Evolutionary conservation across 2,329 filamentous ascomycete genomes (phyloP), one percentile per base, ranked within the genome.

Genomic region (Aaosphaeria pasadenensis): DNA sequence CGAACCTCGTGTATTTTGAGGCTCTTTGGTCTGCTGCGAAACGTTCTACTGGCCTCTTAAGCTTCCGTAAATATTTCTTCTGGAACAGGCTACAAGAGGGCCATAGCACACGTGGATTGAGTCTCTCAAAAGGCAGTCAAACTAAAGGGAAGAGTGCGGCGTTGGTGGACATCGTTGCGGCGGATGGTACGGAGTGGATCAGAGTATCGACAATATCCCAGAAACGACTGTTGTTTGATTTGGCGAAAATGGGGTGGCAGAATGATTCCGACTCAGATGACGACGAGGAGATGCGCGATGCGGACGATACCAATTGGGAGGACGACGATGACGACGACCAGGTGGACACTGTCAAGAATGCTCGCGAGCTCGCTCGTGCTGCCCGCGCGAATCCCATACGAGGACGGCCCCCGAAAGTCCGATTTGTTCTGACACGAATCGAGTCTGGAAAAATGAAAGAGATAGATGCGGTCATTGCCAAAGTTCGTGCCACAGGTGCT

Each of bases 231-330:
- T 67, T 87, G 13, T 85, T 85, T 44, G 85, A 88, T 56, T 76
- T 88, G 53, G 85, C 86, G 4, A 86, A 87, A 63, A 77, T 84
- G 49, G 84, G 85, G 7, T 86, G 83, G 78, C 79, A 82, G 54
- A 72, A 71, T 13, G 78, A 78, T 41, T 67, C 62, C 5, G 72
- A 73, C 28, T 70, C 70, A 0, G 74, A 77, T n/a, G 71, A 71
- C 54, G 64, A 71, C 29, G 70, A 75, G 13, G 68, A 74, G n/a
- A 66, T 72, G 45, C 58, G 49, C 1, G 49, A 59, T 48, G 49
- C 46, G 35, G 40, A 42, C 52, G 30, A 47, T 17, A 38, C 28
- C 39, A 55, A 58, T 17, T 66, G 66, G 41, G 65, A 66, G 5
- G 69, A 73, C 11, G 73, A 77, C n/a, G 75, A 79, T 41, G 76